Evolutionary conservation across 495 filamentous ascomycete genomes (phyloP).

Genomic region (Daldinia caldariorum): DNA sequence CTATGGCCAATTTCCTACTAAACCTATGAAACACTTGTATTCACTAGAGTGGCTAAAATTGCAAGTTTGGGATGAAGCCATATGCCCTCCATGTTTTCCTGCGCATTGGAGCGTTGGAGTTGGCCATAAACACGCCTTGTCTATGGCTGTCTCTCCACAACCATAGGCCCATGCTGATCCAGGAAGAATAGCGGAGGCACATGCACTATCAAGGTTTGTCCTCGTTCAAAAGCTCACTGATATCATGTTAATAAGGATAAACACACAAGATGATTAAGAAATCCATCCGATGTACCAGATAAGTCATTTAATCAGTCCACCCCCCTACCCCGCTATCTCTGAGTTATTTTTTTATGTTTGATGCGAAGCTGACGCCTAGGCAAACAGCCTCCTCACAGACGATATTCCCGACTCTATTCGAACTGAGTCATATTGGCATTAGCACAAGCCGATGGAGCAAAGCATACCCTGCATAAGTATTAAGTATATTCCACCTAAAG

Average conservation of each 20-base stretch:
- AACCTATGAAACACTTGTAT: not conserved
- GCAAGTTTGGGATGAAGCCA: not conserved
- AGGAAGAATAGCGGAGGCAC: not conserved
- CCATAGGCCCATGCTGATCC: not conserved
- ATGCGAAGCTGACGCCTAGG: slow-evolving; percentile 34
- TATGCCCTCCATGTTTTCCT: not conserved
- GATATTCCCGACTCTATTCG: not conserved
- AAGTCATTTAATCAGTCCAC: slow-evolving; percentile 10
- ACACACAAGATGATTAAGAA: not conserved
- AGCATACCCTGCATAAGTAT: not conserved
- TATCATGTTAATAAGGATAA: not conserved
- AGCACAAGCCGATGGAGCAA: not conserved
- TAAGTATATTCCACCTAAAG: not conserved
- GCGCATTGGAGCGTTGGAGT: not conserved
- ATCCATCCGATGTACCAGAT: slow-evolving; percentile 1
- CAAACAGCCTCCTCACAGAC: slow-evolving; percentile 16
- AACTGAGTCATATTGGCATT: not conserved
- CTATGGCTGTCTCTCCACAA: not conserved
- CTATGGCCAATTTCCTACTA: not conserved
- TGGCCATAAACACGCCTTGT: not conserved
- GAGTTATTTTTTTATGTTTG: slow-evolving; percentile 27
- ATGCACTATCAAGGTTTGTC: not conserved
- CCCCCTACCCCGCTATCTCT: slow-evolving; percentile 38
- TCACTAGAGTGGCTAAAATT: not conserved
- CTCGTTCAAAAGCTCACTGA: not conserved